These are phyloP conservation scores for Colletotrichum sp. DNA, from an alignment of 2,329 filamentous ascomycete species.

Conservation along the genomic window DNA sequence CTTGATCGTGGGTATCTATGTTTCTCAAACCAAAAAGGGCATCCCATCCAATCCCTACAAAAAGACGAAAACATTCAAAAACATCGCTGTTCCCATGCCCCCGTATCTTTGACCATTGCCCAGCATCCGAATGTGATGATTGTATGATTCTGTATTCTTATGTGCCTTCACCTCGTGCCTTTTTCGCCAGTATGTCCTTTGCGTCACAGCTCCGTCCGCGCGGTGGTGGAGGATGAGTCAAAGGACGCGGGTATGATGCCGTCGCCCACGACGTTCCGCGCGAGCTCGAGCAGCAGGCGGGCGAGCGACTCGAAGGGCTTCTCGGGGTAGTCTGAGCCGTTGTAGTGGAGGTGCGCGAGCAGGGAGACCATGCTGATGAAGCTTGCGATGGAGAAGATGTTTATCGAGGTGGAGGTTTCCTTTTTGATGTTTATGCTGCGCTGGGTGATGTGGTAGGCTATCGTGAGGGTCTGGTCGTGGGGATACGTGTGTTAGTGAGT, in stretches of 20 bases:
- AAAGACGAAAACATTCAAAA: not conserved
- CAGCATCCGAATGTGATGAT: not conserved
- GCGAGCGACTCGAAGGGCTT: conserved; percentile 46
- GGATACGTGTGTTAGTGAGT: not conserved
- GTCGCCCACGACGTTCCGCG: not conserved
- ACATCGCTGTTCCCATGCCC: not conserved
- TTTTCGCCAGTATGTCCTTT: not conserved
- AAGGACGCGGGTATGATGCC: not conserved
- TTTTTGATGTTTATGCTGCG: conserved; percentile 81
- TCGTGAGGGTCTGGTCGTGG: conserved; percentile 69
- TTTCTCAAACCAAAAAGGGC: not conserved
- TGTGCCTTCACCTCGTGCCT: not conserved
- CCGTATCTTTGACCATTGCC: not conserved
- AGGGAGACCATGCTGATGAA: conserved; percentile 78
- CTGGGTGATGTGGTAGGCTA: conserved; percentile 78
- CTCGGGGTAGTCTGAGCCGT: conserved; percentile 64
- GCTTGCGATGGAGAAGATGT: conserved; percentile 77
- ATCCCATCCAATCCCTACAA: not conserved
- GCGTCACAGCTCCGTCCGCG: not conserved
- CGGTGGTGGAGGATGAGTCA: not conserved
- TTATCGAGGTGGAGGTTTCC: conserved; percentile 78
- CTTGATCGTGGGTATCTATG: conserved; percentile 15
- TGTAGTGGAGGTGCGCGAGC: conserved; percentile 69
- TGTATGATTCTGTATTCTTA: not conserved
- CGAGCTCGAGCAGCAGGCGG: not conserved